A percentile compares a stretch with the other conserved stretches of the same genome.
Conservation (phyloP, 2,329 filamentous ascomycete genomes). For the Triangularia verruculosa region DNA sequence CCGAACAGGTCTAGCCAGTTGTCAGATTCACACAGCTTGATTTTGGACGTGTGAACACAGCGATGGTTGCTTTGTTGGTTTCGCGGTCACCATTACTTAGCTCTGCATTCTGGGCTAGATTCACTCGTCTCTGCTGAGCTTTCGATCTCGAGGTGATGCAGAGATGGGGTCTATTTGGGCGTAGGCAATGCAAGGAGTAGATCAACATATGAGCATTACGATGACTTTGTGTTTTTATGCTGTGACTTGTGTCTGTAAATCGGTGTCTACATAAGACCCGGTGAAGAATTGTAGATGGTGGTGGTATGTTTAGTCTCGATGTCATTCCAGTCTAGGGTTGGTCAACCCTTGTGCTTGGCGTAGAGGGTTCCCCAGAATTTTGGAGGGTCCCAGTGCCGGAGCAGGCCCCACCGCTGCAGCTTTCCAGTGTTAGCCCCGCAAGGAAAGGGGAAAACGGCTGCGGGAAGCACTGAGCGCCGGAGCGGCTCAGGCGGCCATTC, state of each 20-base stretch:
- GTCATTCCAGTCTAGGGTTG: neutral
- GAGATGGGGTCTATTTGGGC: constrained; percentile 20
- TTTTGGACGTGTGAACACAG: constrained; percentile 5
- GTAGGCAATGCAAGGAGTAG: constrained; percentile 22
- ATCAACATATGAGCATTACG: constrained; percentile 26
- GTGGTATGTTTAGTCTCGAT: neutral
- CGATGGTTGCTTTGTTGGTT: constrained; percentile 1
- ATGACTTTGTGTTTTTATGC: neutral
- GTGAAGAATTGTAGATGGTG: neutral
- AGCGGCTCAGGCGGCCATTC: too few species aligned
- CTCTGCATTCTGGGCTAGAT: constrained; percentile 4
- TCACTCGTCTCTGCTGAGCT: constrained; percentile 21
- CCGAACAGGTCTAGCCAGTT: neutral
- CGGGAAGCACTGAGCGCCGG: neutral
- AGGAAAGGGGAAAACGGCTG: neutral
- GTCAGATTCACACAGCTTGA: neutral
- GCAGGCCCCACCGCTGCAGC: constrained; percentile 9
- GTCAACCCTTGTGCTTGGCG: neutral
- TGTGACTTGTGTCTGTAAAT: neutral
- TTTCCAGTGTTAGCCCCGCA: constrained; percentile 12
- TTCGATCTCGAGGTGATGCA: constrained; percentile 16
- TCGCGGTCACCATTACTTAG: constrained; percentile 7
- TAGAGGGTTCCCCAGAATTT: constrained; percentile 1
- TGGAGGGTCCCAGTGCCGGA: neutral
- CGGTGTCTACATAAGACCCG: neutral